Conservation (phyloP, 108 stramenopile genomes). For the Phaeodactylum tricornutum region DNA sequence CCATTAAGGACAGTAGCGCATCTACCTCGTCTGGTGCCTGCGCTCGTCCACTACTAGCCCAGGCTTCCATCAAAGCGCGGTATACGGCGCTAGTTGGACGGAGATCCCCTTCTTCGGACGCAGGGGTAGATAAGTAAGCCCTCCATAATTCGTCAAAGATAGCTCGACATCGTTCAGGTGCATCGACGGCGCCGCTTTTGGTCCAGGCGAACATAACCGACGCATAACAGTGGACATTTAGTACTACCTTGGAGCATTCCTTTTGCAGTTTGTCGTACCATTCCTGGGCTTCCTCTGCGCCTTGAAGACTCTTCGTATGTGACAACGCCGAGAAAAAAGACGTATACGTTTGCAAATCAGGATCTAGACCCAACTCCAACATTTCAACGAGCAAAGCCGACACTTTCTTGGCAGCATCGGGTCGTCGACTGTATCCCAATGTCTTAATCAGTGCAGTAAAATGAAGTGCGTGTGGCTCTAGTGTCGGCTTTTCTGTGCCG, state of each 20-base stretch:
- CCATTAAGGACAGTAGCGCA: neutral
- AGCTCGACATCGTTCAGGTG: neutral
- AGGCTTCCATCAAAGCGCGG: neutral
- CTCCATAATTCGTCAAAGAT: neutral
- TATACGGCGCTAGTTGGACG: too few relatives aligned
- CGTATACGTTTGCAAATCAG: neutral
- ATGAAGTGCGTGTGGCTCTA: neutral
- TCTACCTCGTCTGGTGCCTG: neutral
- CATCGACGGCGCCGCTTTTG: neutral
- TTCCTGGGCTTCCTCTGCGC: neutral
- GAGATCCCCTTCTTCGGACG: neutral
- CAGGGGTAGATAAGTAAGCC: neutral
- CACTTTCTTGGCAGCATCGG: neutral
- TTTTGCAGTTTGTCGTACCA: neutral
- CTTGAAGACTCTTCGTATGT: neutral
- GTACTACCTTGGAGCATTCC: neutral
- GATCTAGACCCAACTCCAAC: neutral
- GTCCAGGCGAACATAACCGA: constrained; percentile 2
- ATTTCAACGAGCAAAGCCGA: neutral
- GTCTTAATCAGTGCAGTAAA: neutral
- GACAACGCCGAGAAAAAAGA: neutral
- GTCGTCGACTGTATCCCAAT: neutral
- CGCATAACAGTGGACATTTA: neutral
- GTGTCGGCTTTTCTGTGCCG: neutral
- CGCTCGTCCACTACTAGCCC: neutral